Evolutionary conservation across 495 filamentous ascomycete genomes (phyloP).

Genomic region (Aspergillus sclerotioniger): DNA sequence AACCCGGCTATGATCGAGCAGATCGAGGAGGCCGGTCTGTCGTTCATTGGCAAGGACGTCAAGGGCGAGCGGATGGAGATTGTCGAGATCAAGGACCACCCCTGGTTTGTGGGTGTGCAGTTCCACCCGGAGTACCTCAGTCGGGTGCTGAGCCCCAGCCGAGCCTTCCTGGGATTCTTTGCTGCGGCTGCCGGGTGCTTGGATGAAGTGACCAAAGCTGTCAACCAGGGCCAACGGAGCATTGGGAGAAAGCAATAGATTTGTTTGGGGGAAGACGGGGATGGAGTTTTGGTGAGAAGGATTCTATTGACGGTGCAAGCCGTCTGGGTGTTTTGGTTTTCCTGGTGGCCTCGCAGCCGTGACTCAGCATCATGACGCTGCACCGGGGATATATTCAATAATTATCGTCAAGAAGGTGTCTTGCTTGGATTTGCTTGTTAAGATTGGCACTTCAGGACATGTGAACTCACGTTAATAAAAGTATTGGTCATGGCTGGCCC

Average conservation of each 20-base stretch:
- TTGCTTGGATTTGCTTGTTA: no score
- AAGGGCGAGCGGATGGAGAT: slow-evolving; percentile 86
- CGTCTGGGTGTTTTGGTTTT: no score
- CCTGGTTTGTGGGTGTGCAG: slow-evolving; percentile 88
- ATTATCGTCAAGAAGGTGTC: no score
- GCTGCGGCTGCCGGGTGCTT: slow-evolving; percentile 69
- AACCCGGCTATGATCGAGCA: slow-evolving; percentile 39
- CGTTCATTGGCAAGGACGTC: slow-evolving; percentile 73
- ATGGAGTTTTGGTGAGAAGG: background rate
- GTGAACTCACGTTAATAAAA: no score
- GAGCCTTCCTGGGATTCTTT: slow-evolving; percentile 83
- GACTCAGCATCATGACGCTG: no score
- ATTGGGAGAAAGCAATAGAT: slow-evolving; percentile 7
- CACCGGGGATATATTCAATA: no score
- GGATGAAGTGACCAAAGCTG: slow-evolving; percentile 41
- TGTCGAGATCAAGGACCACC: slow-evolving; percentile 84
- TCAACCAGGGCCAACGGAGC: slow-evolving; percentile 12
- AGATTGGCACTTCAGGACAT: no score
- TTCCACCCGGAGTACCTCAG: slow-evolving; percentile 83
- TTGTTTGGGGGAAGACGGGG: background rate
- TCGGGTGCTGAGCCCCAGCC: slow-evolving; percentile 70
- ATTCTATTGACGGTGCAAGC: no score
- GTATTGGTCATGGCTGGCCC: no score
- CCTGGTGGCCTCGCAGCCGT: no score
- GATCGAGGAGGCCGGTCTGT: slow-evolving; percentile 35